Evolutionary conservation across 352 stramenopile genomes (phyloP), one percentile per base, ranked within the genome.

Genomic region (Pythium vanterpoolii): DNA sequence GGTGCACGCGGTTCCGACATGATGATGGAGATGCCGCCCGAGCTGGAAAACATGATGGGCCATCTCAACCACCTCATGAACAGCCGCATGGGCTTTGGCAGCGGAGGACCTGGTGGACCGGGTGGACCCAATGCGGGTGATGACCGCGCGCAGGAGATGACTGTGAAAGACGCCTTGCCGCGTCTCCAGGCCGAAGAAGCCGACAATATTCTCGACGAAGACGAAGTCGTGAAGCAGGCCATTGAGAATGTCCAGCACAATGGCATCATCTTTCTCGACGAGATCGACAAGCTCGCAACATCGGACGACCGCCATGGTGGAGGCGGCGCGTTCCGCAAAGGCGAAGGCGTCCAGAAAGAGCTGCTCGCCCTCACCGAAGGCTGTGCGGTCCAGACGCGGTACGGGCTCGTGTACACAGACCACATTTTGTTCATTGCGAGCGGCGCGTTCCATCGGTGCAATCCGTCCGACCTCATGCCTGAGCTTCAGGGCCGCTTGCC

Each of bases 211-310:
- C 74, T 91, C 38, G 77, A 90, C 51, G 83, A 93, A 16, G 79
- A 90, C 27, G 77, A 89, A 30, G 77, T 93, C 24, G 70, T 93
- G 33, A 83, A 89, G 63, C 73, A 66, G 5, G 83, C 83, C 5
- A 64, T 93, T 42, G 79, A 91, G 56, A 89, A 86, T 55, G 97
- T 98, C 43, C 96, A 99, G 75, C 88, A 99, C 74, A 97, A 95
- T 61, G 97, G 97, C 24, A 99, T 99, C 72, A 96, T 99, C 24
- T 99, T 99, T 67, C 96, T 99, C 56, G 97, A 99, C 77, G 97
- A 99, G 72, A 98, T 99, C 51, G 97, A 99, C 76, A 99, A 99
- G 76, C 96, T 99, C 46, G 97, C 96, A 39, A 93, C 79, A 40
- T 73, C 83, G 24, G 84, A 90, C 49, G 93, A 98, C 48, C 79